A percentile compares a stretch with the other conserved stretches of the same genome.
Evolutionary conservation across 2,329 filamentous ascomycete genomes (phyloP).

Genomic region (Fusarium acutatum): DNA sequence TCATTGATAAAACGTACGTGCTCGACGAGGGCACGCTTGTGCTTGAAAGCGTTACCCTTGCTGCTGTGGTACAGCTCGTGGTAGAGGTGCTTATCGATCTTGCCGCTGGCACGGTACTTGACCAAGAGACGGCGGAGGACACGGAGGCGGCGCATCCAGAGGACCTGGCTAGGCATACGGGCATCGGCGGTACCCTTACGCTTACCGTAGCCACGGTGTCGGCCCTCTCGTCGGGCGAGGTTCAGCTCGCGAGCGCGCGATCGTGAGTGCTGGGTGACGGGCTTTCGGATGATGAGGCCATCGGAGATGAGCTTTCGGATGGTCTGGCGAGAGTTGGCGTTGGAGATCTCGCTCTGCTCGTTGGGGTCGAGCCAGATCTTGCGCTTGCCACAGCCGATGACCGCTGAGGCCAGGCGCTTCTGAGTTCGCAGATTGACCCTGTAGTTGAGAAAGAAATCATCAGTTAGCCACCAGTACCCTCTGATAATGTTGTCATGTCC

Average conservation of each 20-base stretch:
- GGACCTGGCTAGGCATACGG: constrained; percentile 97
- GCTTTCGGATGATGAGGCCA: constrained; percentile 99
- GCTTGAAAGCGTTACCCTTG: constrained; percentile 99
- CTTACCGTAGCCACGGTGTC: constrained; percentile 99
- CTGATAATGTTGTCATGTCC: constrained; percentile 10
- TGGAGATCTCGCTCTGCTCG: constrained; percentile 99
- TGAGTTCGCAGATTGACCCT: constrained; percentile 99
- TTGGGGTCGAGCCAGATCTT: constrained; percentile 99
- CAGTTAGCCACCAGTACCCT: constrained; percentile 42
- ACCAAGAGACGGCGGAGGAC: constrained; percentile 98
- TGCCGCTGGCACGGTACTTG: constrained; percentile 99
- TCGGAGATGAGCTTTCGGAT: constrained; percentile 99
- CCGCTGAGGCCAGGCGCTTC: constrained; percentile 99
- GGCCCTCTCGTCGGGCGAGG: constrained; percentile 91
- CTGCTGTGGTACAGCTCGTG: constrained; percentile 99
- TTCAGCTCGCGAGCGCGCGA: constrained; percentile 94
- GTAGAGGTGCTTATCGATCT: constrained; percentile 99
- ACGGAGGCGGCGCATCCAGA: constrained; percentile 99
- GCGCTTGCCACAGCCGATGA: constrained; percentile 98
- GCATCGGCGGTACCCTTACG: constrained; percentile 99
- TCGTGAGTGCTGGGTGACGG: constrained; percentile 99
- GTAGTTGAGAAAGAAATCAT: constrained; percentile 38
- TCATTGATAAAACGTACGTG: constrained; percentile 77
- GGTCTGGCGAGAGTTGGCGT: constrained; percentile 99
- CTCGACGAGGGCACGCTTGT: constrained; percentile 99